Base-by-base conservation (phyloP, 306 rosid species). In the Acacia melanoxylon region DNA sequence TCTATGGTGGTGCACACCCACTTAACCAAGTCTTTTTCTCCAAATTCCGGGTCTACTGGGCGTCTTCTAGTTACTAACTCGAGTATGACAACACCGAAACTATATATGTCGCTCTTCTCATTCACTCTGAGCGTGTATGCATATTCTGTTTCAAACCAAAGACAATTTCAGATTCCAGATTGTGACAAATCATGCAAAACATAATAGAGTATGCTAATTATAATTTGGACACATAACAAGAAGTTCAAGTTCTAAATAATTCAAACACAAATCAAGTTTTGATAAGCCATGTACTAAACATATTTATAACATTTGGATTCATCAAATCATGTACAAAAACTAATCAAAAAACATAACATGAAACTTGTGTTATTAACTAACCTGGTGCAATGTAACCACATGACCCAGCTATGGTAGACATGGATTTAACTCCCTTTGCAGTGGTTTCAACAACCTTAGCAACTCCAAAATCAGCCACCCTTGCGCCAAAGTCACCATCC, bases 311-410 rank as follows among this genome's bases (percentile, higher is more conserved):
- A 73, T 77, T 49, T 45, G 42, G 40, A 42, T 27, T 71, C 82
- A 63, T 45, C 71, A 65, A 71, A 41, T 45, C 20, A 78, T 6
- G 16, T 65, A 17, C 3, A 0, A 6, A 51, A 6, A 20, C 56
- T 33, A 0, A 17, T 5, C 65, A 49, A 78, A 12, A 12, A 65
- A 4, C 68, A 46, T 37, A 41, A 44, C 22, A 61, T 35, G 37
- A 78, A 82, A 79, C 27, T 70, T 67, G 24, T n/a, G 76, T 82
- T 70, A 6, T 84, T 75, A 2, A 75, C 91, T 67, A 86, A 95
- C 99, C 99, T 87, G 99, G 99, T 63, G 99, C 99, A 58, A 95
- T 95, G 86, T 95, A 95, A 15, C 99, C 99, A 84, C 97, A 95
- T 37, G 99, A 95, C 41, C 99, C 99, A 19, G 98, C 97, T 40